Percentiles rank a stretch among this genome's conserved stretches.
phyloP scores from a whole-genome alignment of 2,329 filamentous ascomycete genomes.

The Colletotrichum zoysiae region DNA sequence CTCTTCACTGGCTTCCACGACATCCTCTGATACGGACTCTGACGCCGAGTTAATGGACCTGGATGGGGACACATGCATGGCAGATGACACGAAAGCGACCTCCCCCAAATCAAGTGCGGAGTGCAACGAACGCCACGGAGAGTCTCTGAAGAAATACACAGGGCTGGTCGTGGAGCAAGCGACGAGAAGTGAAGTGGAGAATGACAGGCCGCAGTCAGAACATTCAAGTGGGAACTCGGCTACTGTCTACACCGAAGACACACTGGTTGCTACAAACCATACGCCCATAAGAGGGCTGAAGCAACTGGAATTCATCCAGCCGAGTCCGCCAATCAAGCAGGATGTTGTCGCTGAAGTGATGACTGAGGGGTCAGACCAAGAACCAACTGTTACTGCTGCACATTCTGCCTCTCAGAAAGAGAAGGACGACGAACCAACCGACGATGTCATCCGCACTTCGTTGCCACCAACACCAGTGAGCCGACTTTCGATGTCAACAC shows the following conservation, averaged over 20 bases:
- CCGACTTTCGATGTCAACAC: not conserved
- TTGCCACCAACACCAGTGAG: not conserved
- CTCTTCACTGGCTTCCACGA: slow-evolving; percentile 2
- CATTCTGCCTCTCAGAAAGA: slow-evolving; percentile 5
- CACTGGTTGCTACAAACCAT: not conserved
- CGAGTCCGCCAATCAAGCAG: not conserved
- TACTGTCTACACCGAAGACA: not conserved
- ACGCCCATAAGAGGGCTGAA: not conserved
- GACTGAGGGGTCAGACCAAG: slow-evolving; percentile 8
- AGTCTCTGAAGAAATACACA: not conserved
- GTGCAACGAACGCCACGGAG: not conserved
- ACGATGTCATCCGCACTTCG: not conserved
- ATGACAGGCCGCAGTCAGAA: no score
- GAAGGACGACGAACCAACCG: not conserved
- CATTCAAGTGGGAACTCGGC: not conserved
- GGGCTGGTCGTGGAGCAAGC: not conserved
- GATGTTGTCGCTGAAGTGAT: not conserved
- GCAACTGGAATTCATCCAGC: not conserved
- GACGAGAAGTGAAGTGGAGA: not conserved
- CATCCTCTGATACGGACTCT: slow-evolving; percentile 1
- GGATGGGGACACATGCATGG: slow-evolving; percentile 35
- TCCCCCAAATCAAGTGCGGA: slow-evolving; percentile 17
- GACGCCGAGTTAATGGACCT: slow-evolving; percentile 23
- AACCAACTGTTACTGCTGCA: slow-evolving; percentile 11
- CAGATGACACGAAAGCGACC: slow-evolving; percentile 33